phyloP scores from a whole-genome alignment of 1,284 basidiomycete genomes.

The Microbotryum violaceum region DNA sequence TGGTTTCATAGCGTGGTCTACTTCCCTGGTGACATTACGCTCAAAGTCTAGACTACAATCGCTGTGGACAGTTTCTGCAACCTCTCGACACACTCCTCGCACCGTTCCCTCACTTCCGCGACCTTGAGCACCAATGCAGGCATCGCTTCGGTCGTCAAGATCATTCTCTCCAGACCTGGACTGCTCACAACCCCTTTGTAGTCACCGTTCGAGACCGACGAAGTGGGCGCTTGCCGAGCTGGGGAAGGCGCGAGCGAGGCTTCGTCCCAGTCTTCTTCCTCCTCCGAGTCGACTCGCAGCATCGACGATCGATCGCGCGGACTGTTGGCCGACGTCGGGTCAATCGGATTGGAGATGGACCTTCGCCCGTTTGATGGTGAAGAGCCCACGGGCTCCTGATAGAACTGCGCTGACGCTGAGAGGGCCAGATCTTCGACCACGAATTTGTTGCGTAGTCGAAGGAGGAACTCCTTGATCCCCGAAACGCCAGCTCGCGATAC shows the following conservation, averaged over 20 bases:
- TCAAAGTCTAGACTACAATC: too few relatives aligned
- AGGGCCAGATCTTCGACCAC: conserved; percentile 17
- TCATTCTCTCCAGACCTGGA: conserved; percentile 6
- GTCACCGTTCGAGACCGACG: not conserved
- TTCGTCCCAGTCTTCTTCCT: conserved; percentile 17
- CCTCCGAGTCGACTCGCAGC: not conserved
- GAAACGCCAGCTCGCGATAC: conserved; percentile 14
- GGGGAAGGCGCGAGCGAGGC: not conserved
- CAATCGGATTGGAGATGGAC: conserved; percentile 10
- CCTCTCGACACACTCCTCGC: conserved; percentile 24
- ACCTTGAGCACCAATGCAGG: conserved; percentile 30
- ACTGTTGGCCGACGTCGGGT: not conserved
- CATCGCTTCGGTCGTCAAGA: conserved; percentile 34
- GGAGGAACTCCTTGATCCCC: conserved; percentile 23
- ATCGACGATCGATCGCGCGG: not conserved
- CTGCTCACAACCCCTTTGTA: not conserved
- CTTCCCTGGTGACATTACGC: too few relatives aligned
- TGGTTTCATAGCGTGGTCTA: too few relatives aligned
- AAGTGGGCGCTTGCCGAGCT: not conserved
- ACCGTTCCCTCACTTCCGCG: conserved; percentile 28
- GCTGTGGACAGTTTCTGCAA: conserved; percentile 15
- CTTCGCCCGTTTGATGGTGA: not conserved
- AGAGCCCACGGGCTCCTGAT: not conserved
- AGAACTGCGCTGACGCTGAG: not conserved
- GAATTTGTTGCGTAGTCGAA: conserved; percentile 12